Evolutionary conservation across 345 rosid species (phyloP).

Genomic region (Trapa incisa): DNA sequence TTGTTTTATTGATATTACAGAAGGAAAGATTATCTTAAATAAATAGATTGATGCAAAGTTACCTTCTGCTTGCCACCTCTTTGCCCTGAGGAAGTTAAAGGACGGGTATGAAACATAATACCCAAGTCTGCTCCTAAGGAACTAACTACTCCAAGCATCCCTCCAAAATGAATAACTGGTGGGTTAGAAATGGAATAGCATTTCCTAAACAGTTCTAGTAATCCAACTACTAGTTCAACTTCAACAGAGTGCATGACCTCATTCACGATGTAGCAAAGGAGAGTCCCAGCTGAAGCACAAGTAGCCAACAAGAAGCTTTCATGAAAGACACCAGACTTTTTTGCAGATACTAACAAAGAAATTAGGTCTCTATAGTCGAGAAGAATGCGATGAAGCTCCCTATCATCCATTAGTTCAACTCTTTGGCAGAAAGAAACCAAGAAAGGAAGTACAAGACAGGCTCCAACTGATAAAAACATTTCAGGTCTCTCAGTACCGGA

Average conservation of each 20-base stretch:
- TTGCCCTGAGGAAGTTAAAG: conserved; percentile 22
- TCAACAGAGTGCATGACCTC: conserved; percentile 65
- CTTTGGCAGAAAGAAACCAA: conserved; percentile 68
- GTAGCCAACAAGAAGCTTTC: conserved; percentile 73
- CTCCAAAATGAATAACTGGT: conserved; percentile 54
- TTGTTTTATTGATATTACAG: not conserved
- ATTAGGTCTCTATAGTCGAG: conserved; percentile 48
- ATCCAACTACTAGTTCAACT: conserved; percentile 33
- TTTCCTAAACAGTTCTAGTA: conserved; percentile 52
- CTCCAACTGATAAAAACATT: conserved; percentile 52
- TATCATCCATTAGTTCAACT: conserved; percentile 55
- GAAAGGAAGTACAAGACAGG: conserved; percentile 67
- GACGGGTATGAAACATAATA: conserved; percentile 24
- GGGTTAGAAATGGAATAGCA: conserved; percentile 61
- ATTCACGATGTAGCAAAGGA: conserved; percentile 50
- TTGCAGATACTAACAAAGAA: conserved; percentile 49
- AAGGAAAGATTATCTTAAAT: not conserved
- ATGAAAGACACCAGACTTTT: conserved; percentile 44
- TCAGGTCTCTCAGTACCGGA: conserved; percentile 26
- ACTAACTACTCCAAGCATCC: conserved; percentile 83
- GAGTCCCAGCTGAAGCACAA: conserved; percentile 67
- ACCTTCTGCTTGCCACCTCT: conserved; percentile 40
- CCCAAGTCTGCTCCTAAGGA: conserved; percentile 81
- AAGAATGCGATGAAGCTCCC: conserved; percentile 45
- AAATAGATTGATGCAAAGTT: conserved; percentile 1